Percentiles rank a stretch among this genome's conserved stretches.
Evolutionary conservation across 495 filamentous ascomycete genomes (phyloP).

Genomic region (Hypoxylon rickii): DNA sequence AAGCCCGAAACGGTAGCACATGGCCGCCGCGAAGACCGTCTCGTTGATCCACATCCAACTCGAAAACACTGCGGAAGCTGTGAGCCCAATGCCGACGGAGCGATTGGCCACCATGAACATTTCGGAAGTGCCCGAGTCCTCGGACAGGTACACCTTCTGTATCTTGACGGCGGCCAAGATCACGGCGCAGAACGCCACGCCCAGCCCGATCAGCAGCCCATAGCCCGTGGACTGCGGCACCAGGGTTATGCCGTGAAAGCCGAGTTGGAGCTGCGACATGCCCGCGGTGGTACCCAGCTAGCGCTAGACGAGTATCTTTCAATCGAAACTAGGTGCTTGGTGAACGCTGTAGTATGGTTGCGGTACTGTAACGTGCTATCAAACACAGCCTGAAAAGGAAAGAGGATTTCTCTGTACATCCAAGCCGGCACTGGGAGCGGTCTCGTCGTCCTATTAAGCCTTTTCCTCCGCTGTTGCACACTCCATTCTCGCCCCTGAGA

Average conservation of each 20-base stretch:
- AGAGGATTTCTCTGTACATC: background rate
- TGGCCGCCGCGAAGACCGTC: constrained; percentile 68
- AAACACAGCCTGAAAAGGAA: background rate
- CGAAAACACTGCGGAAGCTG: constrained; percentile 79
- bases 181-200: constrained; percentile 61
- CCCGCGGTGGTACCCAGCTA: background rate
- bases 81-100: constrained; percentile 81
- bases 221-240: constrained; percentile 63
- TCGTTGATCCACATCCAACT: constrained; percentile 83
- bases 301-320: background rate
- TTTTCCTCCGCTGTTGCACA: background rate
- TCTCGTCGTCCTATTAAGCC: background rate
- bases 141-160: constrained; percentile 68
- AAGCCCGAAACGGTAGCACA: constrained; percentile 81
- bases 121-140: constrained; percentile 86
- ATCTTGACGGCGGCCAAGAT: constrained; percentile 67
- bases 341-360: background rate
- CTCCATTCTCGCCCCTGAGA: constrained; percentile 18
- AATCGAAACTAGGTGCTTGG: background rate
- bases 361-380: background rate
- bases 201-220: constrained; percentile 70
- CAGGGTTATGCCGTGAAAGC: constrained; percentile 27
- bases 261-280: constrained; percentile 25
- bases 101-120: constrained; percentile 86
- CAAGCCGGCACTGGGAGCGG: background rate